These are phyloP conservation scores for Chlorella ohadii DNA, from an alignment of 139 green algal species.

Conservation along the genomic window DNA sequence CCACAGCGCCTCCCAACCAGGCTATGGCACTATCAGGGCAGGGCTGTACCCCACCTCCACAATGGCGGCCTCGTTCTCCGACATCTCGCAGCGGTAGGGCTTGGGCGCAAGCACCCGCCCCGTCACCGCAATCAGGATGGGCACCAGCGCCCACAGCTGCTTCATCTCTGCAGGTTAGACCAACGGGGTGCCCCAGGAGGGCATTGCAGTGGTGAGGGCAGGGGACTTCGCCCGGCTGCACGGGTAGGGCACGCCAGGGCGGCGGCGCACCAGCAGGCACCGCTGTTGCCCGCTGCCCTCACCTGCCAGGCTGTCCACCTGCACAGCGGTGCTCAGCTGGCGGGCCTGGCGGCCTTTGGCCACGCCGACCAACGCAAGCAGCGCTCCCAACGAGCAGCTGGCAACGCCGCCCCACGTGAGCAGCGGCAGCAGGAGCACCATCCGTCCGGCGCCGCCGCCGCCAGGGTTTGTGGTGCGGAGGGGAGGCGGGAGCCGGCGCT, in stretches of 20 bases:
- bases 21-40: too few species aligned
- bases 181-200: neutral
- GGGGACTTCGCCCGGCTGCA: too few species aligned
- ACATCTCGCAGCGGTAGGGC: constrained; percentile 34
- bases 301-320: constrained; percentile 27
- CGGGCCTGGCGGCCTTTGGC: constrained; percentile 6
- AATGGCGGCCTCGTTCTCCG: constrained; percentile 30
- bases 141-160: constrained; percentile 33
- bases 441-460: neutral
- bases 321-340: neutral
- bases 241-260: neutral
- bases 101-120: constrained; percentile 34
- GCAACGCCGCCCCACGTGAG: constrained; percentile 1
- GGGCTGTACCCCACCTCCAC: constrained; percentile 32
- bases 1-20: too few species aligned
- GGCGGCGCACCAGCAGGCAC: neutral
- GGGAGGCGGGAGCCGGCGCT: neutral
- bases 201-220: neutral
- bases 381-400: constrained; percentile 18
- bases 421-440: neutral
- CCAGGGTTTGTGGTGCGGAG: too few species aligned
- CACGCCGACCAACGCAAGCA: constrained; percentile 11
- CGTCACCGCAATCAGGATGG: constrained; percentile 42
- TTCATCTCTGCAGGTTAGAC: constrained; percentile 31
- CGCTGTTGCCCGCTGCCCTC: neutral